These are phyloP conservation scores for Centrapalus pauciflorus DNA, from an alignment of 129 eudicot genomes.

Conservation along the genomic window DNA sequence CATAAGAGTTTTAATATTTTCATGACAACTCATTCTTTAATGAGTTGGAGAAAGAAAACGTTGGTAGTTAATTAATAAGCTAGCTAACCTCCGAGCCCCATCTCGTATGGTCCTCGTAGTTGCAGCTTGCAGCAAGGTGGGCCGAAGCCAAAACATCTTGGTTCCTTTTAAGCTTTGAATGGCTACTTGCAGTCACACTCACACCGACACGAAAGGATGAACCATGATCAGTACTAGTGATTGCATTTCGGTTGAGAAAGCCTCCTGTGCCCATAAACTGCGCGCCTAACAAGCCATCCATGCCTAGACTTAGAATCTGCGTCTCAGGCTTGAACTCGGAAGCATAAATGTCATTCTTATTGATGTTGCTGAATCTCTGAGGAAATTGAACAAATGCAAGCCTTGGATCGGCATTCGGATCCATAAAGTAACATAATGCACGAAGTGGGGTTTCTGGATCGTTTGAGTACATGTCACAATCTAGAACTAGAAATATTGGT, in stretches of 20 bases:
- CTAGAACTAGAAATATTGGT: slow-evolving; percentile 48
- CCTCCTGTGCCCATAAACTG: slow-evolving; percentile 56
- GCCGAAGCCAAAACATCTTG: slow-evolving; percentile 31
- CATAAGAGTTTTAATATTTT: too few relatives aligned
- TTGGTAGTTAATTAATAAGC: too few relatives aligned
- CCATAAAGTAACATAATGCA: slow-evolving; percentile 44
- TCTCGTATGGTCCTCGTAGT: slow-evolving; percentile 38
- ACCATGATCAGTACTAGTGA: slow-evolving; percentile 39
- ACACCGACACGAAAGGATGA: slow-evolving; percentile 13
- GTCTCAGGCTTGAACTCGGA: slow-evolving; percentile 35
- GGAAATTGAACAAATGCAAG: slow-evolving; percentile 70
- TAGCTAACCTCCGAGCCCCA: slow-evolving; percentile 49
- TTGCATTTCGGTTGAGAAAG: slow-evolving; percentile 44
- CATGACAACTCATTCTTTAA: too few relatives aligned
- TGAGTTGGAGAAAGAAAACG: too few relatives aligned
- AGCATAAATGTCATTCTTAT: slow-evolving; percentile 50
- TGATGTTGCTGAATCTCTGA: slow-evolving; percentile 44
- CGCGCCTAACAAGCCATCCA: slow-evolving; percentile 64
- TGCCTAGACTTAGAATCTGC: slow-evolving; percentile 29
- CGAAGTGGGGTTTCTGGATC: slow-evolving; percentile 60
- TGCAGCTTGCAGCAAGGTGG: slow-evolving; percentile 37
- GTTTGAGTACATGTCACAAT: slow-evolving; percentile 79
- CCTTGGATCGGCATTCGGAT: slow-evolving; percentile 29
- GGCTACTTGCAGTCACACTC: neutral
- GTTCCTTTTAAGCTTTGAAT: slow-evolving; percentile 7